These are phyloP conservation scores for Pyricularia sp. DNA, from an alignment of 2,329 filamentous ascomycete species.

Conservation along the genomic window DNA sequence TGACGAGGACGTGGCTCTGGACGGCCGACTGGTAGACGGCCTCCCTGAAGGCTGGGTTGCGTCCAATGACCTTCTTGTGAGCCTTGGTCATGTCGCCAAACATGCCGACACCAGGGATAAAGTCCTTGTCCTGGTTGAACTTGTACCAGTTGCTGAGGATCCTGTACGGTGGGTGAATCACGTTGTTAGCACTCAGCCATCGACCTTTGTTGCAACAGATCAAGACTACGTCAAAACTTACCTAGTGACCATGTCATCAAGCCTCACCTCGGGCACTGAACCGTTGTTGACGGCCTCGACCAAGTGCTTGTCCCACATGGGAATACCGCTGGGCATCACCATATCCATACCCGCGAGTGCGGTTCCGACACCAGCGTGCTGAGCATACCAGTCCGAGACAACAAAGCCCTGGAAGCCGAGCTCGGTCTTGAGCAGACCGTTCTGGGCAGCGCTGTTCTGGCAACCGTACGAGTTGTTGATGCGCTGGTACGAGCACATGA, in stretches of 20 bases:
- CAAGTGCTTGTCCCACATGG: slow-evolving; percentile 49
- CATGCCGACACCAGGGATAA: slow-evolving; percentile 33
- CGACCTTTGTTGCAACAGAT: not conserved
- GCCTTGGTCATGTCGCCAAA: slow-evolving; percentile 46
- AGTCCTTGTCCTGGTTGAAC: slow-evolving; percentile 36
- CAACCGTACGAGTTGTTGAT: slow-evolving; percentile 64
- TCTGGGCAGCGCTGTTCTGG: slow-evolving; percentile 57
- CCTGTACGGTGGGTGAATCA: not conserved
- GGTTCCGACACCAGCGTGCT: slow-evolving; percentile 51
- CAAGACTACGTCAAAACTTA: slow-evolving; percentile 15
- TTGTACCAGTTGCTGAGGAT: slow-evolving; percentile 49
- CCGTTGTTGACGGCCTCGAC: slow-evolving; percentile 67
- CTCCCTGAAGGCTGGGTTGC: slow-evolving; percentile 29
- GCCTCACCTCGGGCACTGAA: slow-evolving; percentile 57
- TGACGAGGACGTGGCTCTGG: slow-evolving; percentile 63
- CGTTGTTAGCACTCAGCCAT: not conserved
- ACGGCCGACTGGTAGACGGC: slow-evolving; percentile 42
- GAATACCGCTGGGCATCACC: slow-evolving; percentile 47
- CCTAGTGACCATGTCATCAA: slow-evolving; percentile 54
- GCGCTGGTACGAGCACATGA: slow-evolving; percentile 60
- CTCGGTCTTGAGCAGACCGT: slow-evolving; percentile 55
- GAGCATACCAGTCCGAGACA: slow-evolving; percentile 57
- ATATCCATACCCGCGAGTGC: slow-evolving; percentile 61
- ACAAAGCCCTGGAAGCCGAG: slow-evolving; percentile 56
- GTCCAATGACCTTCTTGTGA: slow-evolving; percentile 37